phyloP scores from a whole-genome alignment of 2,329 filamentous ascomycete genomes.

The Aphanoascus verrucosus region DNA sequence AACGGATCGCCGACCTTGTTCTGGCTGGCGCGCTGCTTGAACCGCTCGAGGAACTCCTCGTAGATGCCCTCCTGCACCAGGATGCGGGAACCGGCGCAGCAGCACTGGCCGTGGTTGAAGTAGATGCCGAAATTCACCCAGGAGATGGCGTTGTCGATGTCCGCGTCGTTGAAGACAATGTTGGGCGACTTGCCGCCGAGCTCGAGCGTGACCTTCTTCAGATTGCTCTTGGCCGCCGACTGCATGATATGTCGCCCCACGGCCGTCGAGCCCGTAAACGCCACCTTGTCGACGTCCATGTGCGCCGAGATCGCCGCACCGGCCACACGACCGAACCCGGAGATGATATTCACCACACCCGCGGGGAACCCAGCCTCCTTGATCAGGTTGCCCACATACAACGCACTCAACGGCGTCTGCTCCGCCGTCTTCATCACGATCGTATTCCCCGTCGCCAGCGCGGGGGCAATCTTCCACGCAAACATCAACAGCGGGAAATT shows the following conservation, averaged over 20 bases:
- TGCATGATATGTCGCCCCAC: slow-evolving; percentile 52
- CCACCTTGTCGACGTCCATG: slow-evolving; percentile 56
- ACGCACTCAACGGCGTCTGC: slow-evolving; percentile 58
- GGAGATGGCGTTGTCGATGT: slow-evolving; percentile 55
- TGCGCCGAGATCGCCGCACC: slow-evolving; percentile 56
- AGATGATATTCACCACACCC: slow-evolving; percentile 54
- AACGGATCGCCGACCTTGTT: slow-evolving; percentile 78
- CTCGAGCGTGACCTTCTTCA: slow-evolving; percentile 58
- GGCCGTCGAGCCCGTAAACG: slow-evolving; percentile 53
- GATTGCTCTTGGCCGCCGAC: slow-evolving; percentile 50
- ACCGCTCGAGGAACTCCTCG: slow-evolving; percentile 66
- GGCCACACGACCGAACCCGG: slow-evolving; percentile 66
- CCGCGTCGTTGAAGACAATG: slow-evolving; percentile 53
- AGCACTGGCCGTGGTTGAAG: slow-evolving; percentile 55
- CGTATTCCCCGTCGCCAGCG: slow-evolving; percentile 52
- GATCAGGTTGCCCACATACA: slow-evolving; percentile 44
- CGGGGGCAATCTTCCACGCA: slow-evolving; percentile 76
- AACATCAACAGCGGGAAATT: slow-evolving; percentile 80
- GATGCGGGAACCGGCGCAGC: slow-evolving; percentile 41
- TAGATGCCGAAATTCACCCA: slow-evolving; percentile 51
- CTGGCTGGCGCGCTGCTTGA: slow-evolving; percentile 61
- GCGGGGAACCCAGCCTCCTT: slow-evolving; percentile 53
- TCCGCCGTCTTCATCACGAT: slow-evolving; percentile 57
- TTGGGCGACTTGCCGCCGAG: slow-evolving; percentile 56
- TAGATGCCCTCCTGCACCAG: slow-evolving; percentile 73